Evolutionary conservation across 257 asterid genomes (phyloP).

Genomic region (Salvia splendens): DNA sequence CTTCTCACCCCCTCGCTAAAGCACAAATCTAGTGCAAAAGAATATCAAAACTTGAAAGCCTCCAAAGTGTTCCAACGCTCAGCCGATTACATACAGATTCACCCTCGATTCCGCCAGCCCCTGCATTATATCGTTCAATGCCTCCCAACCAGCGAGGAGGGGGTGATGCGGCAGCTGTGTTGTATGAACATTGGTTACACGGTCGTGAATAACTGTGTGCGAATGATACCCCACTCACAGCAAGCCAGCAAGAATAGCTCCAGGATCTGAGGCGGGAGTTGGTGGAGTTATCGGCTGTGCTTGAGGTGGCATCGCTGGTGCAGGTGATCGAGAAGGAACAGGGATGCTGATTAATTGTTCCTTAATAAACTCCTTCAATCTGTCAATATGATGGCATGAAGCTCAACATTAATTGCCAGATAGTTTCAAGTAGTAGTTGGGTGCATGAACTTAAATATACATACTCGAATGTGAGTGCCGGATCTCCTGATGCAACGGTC

Average conservation of each 20-base stretch:
- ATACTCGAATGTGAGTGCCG: constrained; percentile 77
- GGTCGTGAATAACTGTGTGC: constrained; percentile 27
- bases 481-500: constrained; percentile 92
- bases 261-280: constrained; percentile 64
- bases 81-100: constrained; percentile 37
- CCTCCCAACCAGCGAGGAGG: constrained; percentile 26
- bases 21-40: constrained; percentile 40
- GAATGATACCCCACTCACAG: constrained; percentile 42
- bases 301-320: constrained; percentile 56
- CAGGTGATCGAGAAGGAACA: constrained; percentile 47
- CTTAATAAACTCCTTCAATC: constrained; percentile 83
- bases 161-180: constrained; percentile 20
- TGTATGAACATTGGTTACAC: constrained; percentile 45
- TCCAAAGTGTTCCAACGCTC: constrained; percentile 34
- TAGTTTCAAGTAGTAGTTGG: constrained; percentile 18
- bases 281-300: constrained; percentile 55
- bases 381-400: constrained; percentile 29
- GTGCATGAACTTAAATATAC: constrained; percentile 32
- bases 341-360: constrained; percentile 72
- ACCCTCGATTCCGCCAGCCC: constrained; percentile 41
- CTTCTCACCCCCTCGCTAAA: constrained; percentile 24
- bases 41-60: constrained; percentile 46
- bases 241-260: constrained; percentile 81
- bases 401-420: constrained; percentile 15
- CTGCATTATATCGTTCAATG: constrained; percentile 27